phyloP scores from a whole-genome alignment of 1,139 yeast species.

The Debaryomyces fabryi region DNA sequence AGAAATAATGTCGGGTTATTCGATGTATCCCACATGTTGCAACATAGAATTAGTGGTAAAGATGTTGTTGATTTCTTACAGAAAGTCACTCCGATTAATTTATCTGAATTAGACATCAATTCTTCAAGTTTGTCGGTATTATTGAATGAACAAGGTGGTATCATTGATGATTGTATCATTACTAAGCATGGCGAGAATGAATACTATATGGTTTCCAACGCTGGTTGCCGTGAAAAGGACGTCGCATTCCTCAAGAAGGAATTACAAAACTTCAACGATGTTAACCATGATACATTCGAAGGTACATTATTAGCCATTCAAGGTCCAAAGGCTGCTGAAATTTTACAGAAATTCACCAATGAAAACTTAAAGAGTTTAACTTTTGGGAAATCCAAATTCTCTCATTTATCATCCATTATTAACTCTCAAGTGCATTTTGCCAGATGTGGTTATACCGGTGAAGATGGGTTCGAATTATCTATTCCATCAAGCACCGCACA shows the following conservation, averaged over 20 bases:
- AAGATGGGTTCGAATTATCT: constrained; percentile 94
- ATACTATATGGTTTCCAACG: constrained; percentile 93
- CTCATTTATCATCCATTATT: constrained; percentile 48
- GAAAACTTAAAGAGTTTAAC: constrained; percentile 60
- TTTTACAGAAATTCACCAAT: constrained; percentile 65
- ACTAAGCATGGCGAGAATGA: constrained; percentile 79
- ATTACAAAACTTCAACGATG: constrained; percentile 45
- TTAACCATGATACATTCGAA: constrained; percentile 65
- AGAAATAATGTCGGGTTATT: constrained; percentile 85
- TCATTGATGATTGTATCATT: constrained; percentile 90
- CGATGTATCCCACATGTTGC: constrained; percentile 97
- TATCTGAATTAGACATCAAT: constrained; percentile 55
- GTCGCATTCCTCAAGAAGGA: constrained; percentile 61
- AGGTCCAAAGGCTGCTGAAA: constrained; percentile 79
- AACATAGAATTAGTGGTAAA: constrained; percentile 74
- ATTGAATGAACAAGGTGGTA: constrained; percentile 74
- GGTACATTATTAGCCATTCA: constrained; percentile 87
- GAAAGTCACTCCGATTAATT: constrained; percentile 84
- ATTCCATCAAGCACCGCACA: constrained; percentile 58
- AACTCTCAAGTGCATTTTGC: constrained; percentile 65
- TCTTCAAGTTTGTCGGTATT: constrained; percentile 78
- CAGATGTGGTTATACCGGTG: constrained; percentile 97
- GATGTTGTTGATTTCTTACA: constrained; percentile 73
- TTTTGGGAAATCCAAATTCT: constrained; percentile 72
- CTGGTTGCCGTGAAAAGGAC: constrained; percentile 90